Conservation (phyloP, 257 asterid species). For the Forsythia suspensa region DNA sequence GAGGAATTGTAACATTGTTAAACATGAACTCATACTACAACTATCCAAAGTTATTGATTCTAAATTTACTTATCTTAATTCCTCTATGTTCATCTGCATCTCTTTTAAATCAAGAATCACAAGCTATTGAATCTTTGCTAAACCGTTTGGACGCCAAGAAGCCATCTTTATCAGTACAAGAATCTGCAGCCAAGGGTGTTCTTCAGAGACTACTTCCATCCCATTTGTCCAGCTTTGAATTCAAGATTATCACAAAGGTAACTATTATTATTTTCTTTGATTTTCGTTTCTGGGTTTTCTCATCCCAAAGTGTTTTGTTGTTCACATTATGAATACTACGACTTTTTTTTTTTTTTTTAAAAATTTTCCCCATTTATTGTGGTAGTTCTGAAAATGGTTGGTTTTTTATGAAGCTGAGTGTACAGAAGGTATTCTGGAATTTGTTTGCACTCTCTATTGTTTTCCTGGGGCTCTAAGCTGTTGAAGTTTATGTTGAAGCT, state of each 20-base stretch:
- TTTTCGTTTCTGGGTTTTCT: slow-evolving; percentile 2
- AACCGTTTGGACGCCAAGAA: slow-evolving; percentile 55
- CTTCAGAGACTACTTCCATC: slow-evolving; percentile 80
- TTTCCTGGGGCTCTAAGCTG: not conserved
- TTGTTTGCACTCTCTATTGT: not conserved
- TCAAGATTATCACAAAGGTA: slow-evolving; percentile 72
- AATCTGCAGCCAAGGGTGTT: slow-evolving; percentile 81
- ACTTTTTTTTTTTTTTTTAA: too few species aligned
- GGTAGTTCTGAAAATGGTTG: not conserved
- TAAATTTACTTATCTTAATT: slow-evolving; percentile 24
- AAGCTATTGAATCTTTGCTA: slow-evolving; percentile 48
- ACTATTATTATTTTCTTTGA: not conserved
- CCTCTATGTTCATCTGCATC: slow-evolving; percentile 32
- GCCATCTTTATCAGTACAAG: slow-evolving; percentile 58
- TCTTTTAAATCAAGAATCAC: slow-evolving; percentile 44
- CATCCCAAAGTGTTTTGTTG: not conserved
- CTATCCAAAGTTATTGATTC: slow-evolving; percentile 21
- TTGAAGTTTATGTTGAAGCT: not conserved
- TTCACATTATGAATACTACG: not conserved
- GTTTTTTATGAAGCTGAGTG: not conserved
- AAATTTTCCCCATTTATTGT: too few species aligned
- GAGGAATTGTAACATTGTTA: not conserved
- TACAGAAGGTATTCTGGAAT: not conserved
- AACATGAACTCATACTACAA: slow-evolving; percentile 21
- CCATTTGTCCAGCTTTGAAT: slow-evolving; percentile 63